phyloP scores from a whole-genome alignment of 1,139 yeast species.

The Candida mesenterica region DNA sequence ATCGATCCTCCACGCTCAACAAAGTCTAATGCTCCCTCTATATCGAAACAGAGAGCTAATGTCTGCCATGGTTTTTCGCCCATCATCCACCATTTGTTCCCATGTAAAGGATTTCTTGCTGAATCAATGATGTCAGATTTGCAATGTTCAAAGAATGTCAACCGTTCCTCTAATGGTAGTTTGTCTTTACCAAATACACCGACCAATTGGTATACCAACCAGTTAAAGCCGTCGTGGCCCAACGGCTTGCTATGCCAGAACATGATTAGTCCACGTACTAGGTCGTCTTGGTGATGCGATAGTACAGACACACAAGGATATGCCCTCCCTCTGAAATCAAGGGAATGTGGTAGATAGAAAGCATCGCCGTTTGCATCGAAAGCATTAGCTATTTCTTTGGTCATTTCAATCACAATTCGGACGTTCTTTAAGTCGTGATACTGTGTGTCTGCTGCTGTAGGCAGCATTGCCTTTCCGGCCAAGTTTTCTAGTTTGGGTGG shows the following conservation, averaged over 20 bases:
- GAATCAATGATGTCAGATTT: conserved; percentile 23
- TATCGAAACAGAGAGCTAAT: conserved; percentile 36
- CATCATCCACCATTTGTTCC: conserved; percentile 24
- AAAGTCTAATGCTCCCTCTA: conserved; percentile 21
- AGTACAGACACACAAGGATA: conserved; percentile 40
- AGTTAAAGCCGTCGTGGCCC: conserved; percentile 34
- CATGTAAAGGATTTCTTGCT: conserved; percentile 27
- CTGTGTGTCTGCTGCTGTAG: not conserved
- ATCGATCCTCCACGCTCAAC: conserved; percentile 17
- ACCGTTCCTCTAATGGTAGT: conserved; percentile 22
- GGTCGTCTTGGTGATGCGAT: conserved; percentile 39
- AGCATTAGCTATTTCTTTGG: conserved; percentile 25
- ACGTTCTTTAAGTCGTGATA: conserved; percentile 19
- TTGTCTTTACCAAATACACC: conserved; percentile 36
- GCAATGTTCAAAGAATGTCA: conserved; percentile 27
- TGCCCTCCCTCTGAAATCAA: conserved; percentile 45
- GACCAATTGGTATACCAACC: conserved; percentile 45
- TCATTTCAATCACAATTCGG: conserved; percentile 23
- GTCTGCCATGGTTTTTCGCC: conserved; percentile 46
- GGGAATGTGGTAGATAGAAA: conserved; percentile 38
- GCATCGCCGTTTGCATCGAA: conserved; percentile 34
- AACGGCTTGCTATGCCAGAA: conserved; percentile 41
- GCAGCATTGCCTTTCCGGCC: not conserved
- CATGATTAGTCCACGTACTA: conserved; percentile 33
- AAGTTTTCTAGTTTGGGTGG: conserved; percentile 21